phyloP scores from a whole-genome alignment of 495 filamentous ascomycete species.

The Chaetomidium leptoderma region DNA sequence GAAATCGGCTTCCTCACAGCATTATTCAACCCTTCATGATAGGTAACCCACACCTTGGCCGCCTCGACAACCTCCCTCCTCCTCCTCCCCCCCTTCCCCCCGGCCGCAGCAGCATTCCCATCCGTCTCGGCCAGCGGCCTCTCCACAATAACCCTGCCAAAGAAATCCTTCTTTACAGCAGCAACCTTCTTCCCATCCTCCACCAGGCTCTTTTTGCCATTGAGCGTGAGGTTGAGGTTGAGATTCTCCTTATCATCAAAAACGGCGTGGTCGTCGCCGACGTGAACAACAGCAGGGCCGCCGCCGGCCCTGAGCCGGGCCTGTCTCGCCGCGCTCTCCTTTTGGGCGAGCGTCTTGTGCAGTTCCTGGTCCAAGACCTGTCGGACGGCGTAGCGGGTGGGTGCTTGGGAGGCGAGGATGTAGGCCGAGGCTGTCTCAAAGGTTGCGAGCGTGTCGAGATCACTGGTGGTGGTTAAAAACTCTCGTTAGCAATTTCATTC shows the following conservation, averaged over 20 bases:
- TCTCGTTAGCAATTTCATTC: not conserved
- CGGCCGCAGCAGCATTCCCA: conserved; percentile 32
- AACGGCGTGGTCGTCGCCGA: not conserved
- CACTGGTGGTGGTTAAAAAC: conserved; percentile 19
- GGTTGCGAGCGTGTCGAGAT: conserved; percentile 62
- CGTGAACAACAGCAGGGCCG: conserved; percentile 21
- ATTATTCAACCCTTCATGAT: conserved; percentile 94
- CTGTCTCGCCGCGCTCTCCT: conserved; percentile 55
- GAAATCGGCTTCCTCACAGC: conserved; percentile 90
- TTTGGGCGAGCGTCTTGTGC: conserved; percentile 59
- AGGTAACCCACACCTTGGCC: conserved; percentile 82
- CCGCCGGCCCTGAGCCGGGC: conserved; percentile 47
- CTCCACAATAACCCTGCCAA: conserved; percentile 65
- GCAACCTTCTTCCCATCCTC: conserved; percentile 25
- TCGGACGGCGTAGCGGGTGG: conserved; percentile 79
- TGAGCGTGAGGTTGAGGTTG: not conserved
- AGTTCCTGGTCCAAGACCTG: conserved; percentile 91
- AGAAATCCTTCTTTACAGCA: conserved; percentile 80
- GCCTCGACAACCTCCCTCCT: conserved; percentile 39
- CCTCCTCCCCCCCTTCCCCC: conserved; percentile 26
- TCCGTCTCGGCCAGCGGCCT: conserved; percentile 38
- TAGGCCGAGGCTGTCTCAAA: conserved; percentile 54
- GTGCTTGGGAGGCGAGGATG: conserved; percentile 51
- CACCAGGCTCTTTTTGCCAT: not conserved
- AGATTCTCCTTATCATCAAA: conserved; percentile 43